phyloP scores from a whole-genome alignment of 2,329 filamentous ascomycete genomes.

The Xylogone sp. region DNA sequence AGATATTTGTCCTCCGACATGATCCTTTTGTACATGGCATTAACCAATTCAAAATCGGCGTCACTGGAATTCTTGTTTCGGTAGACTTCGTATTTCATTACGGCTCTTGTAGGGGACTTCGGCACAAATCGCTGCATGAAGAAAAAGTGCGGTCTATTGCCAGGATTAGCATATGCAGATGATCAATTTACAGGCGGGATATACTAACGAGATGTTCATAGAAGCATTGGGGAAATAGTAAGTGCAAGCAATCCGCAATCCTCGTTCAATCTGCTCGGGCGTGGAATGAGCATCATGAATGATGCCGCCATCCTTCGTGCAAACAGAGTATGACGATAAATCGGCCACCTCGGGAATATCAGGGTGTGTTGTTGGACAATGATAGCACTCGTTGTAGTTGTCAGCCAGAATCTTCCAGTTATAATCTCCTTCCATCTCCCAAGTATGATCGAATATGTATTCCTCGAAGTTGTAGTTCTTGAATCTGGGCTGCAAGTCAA shows the following conservation, averaged over 20 bases:
- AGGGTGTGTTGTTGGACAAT: slow-evolving; percentile 46
- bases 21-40: slow-evolving; percentile 47
- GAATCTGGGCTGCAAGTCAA: slow-evolving; percentile 21
- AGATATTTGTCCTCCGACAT: slow-evolving; percentile 49
- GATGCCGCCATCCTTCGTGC: slow-evolving; percentile 31
- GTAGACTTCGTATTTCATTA: slow-evolving; percentile 48
- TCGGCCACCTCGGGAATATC: slow-evolving; percentile 36
- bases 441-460: slow-evolving; percentile 27
- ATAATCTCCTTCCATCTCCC: slow-evolving; percentile 31
- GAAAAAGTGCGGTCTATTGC: slow-evolving; percentile 40
- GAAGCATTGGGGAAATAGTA: slow-evolving; percentile 38
- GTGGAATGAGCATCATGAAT: slow-evolving; percentile 31
- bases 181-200: background rate
- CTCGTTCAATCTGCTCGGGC: slow-evolving; percentile 30
- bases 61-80: slow-evolving; percentile 42
- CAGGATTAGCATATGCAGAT: background rate
- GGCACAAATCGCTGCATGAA: slow-evolving; percentile 49
- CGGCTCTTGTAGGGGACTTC: slow-evolving; percentile 35
- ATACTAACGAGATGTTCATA: slow-evolving; percentile 34
- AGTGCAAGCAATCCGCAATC: slow-evolving; percentile 31
- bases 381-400: slow-evolving; percentile 50
- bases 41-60: slow-evolving; percentile 41
- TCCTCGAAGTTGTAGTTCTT: slow-evolving; percentile 21
- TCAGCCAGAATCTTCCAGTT: slow-evolving; percentile 41
- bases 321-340: slow-evolving; percentile 39